A percentile compares a stretch with the other conserved stretches of the same genome.
Evolutionary conservation across 371 early-diverging fungal species (phyloP).

Genomic region (Batrachochytrium dendrobatidis): DNA sequence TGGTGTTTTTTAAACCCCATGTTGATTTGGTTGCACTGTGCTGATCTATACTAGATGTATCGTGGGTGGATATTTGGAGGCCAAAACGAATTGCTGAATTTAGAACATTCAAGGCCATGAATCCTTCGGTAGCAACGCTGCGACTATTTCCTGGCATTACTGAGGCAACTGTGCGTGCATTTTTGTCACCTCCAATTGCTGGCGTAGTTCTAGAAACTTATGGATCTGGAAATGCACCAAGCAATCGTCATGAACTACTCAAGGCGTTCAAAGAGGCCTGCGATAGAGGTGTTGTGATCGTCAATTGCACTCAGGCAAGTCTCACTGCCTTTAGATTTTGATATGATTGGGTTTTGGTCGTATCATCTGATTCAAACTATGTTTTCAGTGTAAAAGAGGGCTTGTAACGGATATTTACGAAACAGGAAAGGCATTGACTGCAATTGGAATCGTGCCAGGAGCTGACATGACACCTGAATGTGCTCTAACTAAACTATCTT

Average conservation of each 20-base stretch:
- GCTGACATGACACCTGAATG: constrained; percentile 97
- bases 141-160: constrained; percentile 94
- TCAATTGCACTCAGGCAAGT: constrained; percentile 79
- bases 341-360: not conserved
- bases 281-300: constrained; percentile 88
- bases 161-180: constrained; percentile 74
- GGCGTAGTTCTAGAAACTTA: constrained; percentile 95
- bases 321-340: not conserved
- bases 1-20: not conserved
- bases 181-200: constrained; percentile 75
- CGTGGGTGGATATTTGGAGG: constrained; percentile 81
- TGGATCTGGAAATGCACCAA: constrained; percentile 95
- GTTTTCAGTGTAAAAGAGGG: constrained; percentile 71
- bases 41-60: constrained; percentile 57
- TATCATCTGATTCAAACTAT: not conserved
- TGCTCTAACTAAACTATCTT: constrained; percentile 90
- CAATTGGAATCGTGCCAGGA: constrained; percentile 87
- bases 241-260: constrained; percentile 72
- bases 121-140: constrained; percentile 81
- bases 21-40: not conserved
- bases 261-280: constrained; percentile 77
- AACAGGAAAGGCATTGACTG: constrained; percentile 76
- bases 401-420: constrained; percentile 86
- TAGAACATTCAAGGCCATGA: constrained; percentile 71
- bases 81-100: constrained; percentile 82